Conservation (phyloP, 306 rosid species). For the Oxytropis ochrocephala region DNA sequence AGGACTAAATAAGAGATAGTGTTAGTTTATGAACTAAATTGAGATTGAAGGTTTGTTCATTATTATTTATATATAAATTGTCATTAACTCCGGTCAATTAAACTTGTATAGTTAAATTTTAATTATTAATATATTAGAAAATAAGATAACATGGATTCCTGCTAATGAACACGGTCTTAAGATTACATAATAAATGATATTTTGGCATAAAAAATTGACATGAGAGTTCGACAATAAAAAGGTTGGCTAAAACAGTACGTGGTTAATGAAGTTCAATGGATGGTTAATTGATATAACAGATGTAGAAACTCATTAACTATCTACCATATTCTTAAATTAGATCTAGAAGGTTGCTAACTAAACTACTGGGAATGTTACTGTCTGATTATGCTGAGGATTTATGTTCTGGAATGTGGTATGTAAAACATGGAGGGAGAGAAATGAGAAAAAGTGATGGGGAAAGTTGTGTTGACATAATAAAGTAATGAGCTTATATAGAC, state of each 20-base stretch:
- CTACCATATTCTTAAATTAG: no score
- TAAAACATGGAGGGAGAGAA: background rate
- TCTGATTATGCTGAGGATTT: background rate
- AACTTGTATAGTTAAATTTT: background rate
- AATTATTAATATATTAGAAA: background rate
- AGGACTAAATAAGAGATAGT: no score
- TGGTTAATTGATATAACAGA: no score
- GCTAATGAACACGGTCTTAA: background rate
- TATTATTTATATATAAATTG: no score
- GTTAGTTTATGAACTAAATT: no score
- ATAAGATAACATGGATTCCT: background rate
- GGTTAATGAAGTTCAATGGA: no score
- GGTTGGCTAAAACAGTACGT: no score
- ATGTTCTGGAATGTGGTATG: slow-evolving; percentile 1
- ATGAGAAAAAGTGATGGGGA: background rate
- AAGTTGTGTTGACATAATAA: background rate
- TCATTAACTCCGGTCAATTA: no score
- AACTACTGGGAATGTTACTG: background rate
- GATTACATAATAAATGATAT: background rate
- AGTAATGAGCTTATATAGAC: background rate
- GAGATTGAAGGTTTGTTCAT: no score
- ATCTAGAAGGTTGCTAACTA: background rate
- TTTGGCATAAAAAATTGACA: no score
- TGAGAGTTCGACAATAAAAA: no score
- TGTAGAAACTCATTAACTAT: no score